These are phyloP conservation scores for Trametes cubensis DNA, from an alignment of 768 basidiomycete genomes.

Conservation along the genomic window DNA sequence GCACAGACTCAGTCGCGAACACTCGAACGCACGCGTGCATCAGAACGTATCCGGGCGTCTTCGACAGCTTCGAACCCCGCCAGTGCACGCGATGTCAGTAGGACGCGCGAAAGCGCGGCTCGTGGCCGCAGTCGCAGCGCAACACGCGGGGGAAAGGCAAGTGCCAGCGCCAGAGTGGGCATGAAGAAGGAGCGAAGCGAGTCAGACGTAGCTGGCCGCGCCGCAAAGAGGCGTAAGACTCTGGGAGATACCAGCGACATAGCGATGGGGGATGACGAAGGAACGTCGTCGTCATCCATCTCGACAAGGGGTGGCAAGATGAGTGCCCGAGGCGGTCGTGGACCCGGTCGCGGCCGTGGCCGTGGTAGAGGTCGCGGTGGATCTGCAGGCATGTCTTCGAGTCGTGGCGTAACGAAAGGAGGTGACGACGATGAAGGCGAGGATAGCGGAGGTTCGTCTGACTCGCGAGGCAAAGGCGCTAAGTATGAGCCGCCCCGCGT, in stretches of 20 bases:
- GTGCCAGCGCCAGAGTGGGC: constrained; percentile 1
- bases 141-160: not conserved
- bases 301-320: not conserved
- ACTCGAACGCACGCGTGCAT: not conserved
- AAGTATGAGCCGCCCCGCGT: constrained; percentile 17
- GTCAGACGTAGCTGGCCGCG: not conserved
- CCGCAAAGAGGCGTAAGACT: constrained; percentile 25
- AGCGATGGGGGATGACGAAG: not conserved
- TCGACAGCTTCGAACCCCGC: not conserved
- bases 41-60: not conserved
- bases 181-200: constrained; percentile 5
- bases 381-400: not conserved
- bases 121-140: not conserved
- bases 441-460: no score
- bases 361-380: not conserved
- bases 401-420: not conserved
- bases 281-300: not conserved
- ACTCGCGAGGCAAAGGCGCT: not conserved
- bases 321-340: not conserved
- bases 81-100: not conserved
- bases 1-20: not conserved
- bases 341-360: not conserved
- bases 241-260: not conserved
- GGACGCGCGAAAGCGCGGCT: not conserved
- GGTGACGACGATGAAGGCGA: not conserved